phyloP scores from a whole-genome alignment of 768 basidiomycete species.

The Trametes meyenii region DNA sequence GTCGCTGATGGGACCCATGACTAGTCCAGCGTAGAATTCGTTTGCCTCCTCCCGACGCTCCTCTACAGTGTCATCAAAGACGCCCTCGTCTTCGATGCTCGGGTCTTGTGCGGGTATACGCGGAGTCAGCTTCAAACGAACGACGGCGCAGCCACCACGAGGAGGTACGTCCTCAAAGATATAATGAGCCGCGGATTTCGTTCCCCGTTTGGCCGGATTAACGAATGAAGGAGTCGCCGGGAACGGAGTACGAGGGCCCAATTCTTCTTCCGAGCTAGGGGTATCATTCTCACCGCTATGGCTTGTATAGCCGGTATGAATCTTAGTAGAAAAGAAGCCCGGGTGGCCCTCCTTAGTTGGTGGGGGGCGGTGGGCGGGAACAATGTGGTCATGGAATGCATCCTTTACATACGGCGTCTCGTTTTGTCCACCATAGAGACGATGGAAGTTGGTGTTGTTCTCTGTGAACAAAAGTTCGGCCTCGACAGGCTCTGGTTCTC shows the following conservation, averaged over 20 bases:
- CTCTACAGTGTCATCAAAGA: constrained; percentile 89
- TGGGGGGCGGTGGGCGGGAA: constrained; percentile 78
- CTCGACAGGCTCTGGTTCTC: constrained; percentile 66
- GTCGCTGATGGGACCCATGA: constrained; percentile 83
- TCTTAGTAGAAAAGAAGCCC: constrained; percentile 49
- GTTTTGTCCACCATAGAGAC: constrained; percentile 90
- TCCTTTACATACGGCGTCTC: constrained; percentile 87
- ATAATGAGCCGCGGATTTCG: constrained; percentile 94
- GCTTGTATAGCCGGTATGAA: constrained; percentile 38
- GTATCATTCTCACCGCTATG: constrained; percentile 34
- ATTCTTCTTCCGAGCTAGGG: constrained; percentile 42
- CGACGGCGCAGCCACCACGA: constrained; percentile 92
- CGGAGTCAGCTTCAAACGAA: constrained; percentile 90
- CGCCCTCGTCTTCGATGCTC: constrained; percentile 82
- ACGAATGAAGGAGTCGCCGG: constrained; percentile 62
- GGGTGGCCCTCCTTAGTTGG: constrained; percentile 40
- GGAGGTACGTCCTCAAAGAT: constrained; percentile 84
- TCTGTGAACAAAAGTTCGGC: constrained; percentile 94
- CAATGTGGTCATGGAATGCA: constrained; percentile 97
- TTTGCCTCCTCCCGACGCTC: constrained; percentile 92
- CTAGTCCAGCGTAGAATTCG: constrained; percentile 88
- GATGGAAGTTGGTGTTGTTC: constrained; percentile 94
- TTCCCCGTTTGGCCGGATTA: constrained; percentile 85
- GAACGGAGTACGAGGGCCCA: constrained; percentile 62
- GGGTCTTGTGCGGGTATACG: constrained; percentile 70